These are phyloP conservation scores for Neurospora pannonica DNA, from an alignment of 495 filamentous ascomycete species.

Conservation along the genomic window DNA sequence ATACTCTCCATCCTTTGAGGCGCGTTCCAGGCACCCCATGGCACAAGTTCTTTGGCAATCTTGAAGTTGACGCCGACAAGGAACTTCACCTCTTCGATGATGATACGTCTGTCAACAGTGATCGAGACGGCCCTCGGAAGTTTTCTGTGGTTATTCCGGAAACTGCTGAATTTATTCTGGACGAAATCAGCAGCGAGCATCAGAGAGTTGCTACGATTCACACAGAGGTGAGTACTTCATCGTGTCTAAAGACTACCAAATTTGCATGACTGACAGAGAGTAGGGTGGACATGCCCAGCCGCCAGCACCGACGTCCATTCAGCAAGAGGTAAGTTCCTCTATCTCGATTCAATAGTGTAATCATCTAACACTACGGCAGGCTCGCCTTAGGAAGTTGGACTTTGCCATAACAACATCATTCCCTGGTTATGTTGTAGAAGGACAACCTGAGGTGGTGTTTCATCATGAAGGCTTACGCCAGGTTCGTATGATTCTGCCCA, in stretches of 20 bases:
- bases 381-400: background rate
- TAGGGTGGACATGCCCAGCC: background rate
- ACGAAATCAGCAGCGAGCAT: conserved; percentile 1
- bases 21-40: conserved; percentile 10
- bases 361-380: background rate
- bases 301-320: background rate
- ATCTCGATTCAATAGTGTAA: background rate
- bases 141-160: conserved; percentile 1
- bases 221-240: background rate
- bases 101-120: background rate
- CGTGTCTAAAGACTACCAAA: background rate
- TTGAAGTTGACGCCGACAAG: background rate
- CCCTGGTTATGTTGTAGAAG: background rate
- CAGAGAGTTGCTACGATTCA: background rate
- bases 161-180: conserved; percentile 1
- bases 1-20: conserved; percentile 1
- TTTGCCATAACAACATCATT: background rate
- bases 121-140: background rate
- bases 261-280: background rate
- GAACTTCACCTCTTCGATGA: background rate
- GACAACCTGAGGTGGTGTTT: background rate
- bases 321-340: background rate
- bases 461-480: background rate
- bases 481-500: background rate
- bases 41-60: conserved; percentile 13